Conservation (phyloP, 306 rosid genomes). For the Quercus aquifolioides region DNA sequence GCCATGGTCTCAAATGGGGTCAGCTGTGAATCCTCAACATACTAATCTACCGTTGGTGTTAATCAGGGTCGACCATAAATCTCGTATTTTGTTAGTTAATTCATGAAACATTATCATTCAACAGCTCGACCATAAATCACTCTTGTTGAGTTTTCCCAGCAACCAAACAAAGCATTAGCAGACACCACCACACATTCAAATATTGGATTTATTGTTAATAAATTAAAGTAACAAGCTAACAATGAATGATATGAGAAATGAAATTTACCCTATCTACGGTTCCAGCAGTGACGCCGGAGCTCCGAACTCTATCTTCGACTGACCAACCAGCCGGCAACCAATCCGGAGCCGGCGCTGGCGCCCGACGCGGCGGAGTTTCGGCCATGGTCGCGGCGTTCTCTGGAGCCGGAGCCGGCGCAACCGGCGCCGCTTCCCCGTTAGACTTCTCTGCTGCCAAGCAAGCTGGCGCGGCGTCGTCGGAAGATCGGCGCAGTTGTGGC, state of each 20-base stretch:
- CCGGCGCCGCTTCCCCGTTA: slow-evolving; percentile 5
- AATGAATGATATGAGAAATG: neutral
- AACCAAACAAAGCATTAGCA: neutral
- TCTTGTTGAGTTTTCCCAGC: neutral
- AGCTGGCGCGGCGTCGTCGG: neutral
- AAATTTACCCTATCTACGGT: slow-evolving; percentile 41
- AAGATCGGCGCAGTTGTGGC: neutral
- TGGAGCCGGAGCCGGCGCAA: neutral
- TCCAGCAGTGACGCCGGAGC: slow-evolving; percentile 61
- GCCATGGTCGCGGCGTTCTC: neutral
- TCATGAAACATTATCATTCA: neutral
- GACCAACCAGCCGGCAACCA: slow-evolving; percentile 56
- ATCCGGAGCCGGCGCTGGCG: slow-evolving; percentile 1
- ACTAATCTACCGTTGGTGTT: too few relatives aligned
- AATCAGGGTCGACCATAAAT: too few relatives aligned
- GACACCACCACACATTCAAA: neutral
- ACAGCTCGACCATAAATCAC: too few relatives aligned
- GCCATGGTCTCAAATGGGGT: too few relatives aligned
- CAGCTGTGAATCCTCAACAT: too few relatives aligned
- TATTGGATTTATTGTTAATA: neutral
- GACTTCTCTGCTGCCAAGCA: slow-evolving; percentile 3
- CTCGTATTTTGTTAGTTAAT: neutral
- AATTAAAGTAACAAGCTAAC: too few relatives aligned
- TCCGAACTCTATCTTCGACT: slow-evolving; percentile 41
- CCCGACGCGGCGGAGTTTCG: neutral